Evolutionary conservation across 2,329 filamentous ascomycete genomes (phyloP).

Genomic region (Zymoseptoria pseudotritici): DNA sequence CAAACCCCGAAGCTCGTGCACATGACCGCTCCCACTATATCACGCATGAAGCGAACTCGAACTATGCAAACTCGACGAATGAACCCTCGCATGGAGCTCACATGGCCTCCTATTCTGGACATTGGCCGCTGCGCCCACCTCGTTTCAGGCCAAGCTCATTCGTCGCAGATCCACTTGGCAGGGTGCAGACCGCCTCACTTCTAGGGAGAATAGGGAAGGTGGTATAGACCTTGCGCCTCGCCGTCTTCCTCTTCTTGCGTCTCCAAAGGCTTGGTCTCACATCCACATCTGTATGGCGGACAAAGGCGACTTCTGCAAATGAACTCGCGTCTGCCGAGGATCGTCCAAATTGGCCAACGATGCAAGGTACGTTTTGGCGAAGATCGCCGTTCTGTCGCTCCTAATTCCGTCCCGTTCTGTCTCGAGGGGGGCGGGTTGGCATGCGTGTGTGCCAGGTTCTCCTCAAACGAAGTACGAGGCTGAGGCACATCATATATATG

Average conservation of each 20-base stretch:
- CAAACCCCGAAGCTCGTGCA: not conserved
- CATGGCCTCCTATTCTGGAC: not conserved
- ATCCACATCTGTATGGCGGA: not conserved
- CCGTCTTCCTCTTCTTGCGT: not conserved
- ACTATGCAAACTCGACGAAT: no score
- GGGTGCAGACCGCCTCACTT: not conserved
- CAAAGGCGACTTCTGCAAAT: not conserved
- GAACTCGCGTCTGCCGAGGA: not conserved
- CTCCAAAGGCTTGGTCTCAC: not conserved
- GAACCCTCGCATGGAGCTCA: no score
- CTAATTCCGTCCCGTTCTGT: not conserved
- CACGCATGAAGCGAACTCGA: not conserved
- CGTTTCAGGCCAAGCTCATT: not conserved
- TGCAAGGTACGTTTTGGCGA: not conserved
- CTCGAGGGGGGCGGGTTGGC: not conserved
- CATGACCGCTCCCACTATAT: not conserved
- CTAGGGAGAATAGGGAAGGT: not conserved
- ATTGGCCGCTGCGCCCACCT: not conserved
- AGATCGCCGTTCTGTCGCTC: not conserved
- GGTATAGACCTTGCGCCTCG: not conserved
- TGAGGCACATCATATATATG: not conserved
- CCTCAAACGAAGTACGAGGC: not conserved
- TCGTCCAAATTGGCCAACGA: not conserved
- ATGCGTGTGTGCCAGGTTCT: not conserved
- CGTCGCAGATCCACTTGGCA: not conserved